Evolutionary conservation across 768 basidiomycete genomes (phyloP), one percentile per base, ranked within the genome.

Genomic region (Suillus spraguei): DNA sequence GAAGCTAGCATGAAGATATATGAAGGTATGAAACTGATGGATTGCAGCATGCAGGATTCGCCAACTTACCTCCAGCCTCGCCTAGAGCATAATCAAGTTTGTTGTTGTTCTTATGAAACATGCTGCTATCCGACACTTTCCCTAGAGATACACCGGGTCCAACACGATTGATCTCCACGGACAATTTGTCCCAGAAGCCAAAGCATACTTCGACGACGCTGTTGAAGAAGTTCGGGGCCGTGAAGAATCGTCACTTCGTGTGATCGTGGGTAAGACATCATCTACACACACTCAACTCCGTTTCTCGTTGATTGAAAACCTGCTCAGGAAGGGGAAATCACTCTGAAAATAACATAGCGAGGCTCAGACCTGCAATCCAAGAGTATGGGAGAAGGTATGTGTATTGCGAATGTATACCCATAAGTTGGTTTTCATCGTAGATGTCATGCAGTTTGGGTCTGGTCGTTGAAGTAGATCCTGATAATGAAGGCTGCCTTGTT

Each of bases 161-260:
- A 89, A 87, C 2, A 89, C 91, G 72, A 78, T 95, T 58, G 93
- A 96, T 74, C 77, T 95, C 36, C 94, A 96, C 71, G 91, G 92
- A 2, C 79, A 96, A 2, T 94, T 90, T 74, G 94, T 95, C 59
- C 89, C 90, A 70, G 95, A 97, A 76, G 91, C 93, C n/a, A 87
- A 95, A 55, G 74, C 81, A 44, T 81, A 82, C 61, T 87, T 89
- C 0, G 90, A 94, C 71, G 63, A 72, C 7, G 89, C 90, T 7
- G 83, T 95, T 35, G 74, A 83, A 68, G 73, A 81, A 33, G 91
- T 89, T 5, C 87, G 86, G 59, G 72, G 70, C 36, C 74, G 79
- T 32, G 89, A 88, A 3, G 81, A 87, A 60, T 68, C 76, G 10
- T 82, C 89, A 69, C 66, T 96, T 8, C 80, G 82, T 61, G 78